Evolutionary conservation across 2,329 filamentous ascomycete genomes (phyloP), one percentile per base, ranked within the genome.

Genomic region (Ophiostoma sp.): DNA sequence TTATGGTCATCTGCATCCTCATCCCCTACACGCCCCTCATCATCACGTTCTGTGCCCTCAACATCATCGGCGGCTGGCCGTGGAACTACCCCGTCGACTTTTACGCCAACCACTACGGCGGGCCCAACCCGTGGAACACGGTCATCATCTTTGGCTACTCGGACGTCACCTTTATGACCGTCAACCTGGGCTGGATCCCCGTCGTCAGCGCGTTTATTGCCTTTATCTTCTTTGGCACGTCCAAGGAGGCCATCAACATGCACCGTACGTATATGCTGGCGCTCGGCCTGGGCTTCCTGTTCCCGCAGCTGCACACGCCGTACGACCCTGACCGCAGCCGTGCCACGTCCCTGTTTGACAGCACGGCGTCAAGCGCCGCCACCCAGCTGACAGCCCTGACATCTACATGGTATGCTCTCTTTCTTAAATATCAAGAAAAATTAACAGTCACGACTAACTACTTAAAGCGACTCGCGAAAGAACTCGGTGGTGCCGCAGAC

Each of bases 181-280:
- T 85, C 74, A 84, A 85, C 73, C 79, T 80, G 71, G 79, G 79
- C 69, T 88, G 84, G 77, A 79, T 87, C 27, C 73, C 80, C 31
- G 83, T 85, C 69, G 67, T 84, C 2, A 81, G 83, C 2, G 78
- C 80, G 4, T 74, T 84, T 0, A 79, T 82, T 66, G 80, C 87
- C 67, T 83, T 87, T 60, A 60, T 81, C 39, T 86, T 86, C 76
- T 88, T 87, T 70, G 86, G 86, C 65, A 81, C 81, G 71, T 86
- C 83, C n/a, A 80, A 80, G 35, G 85, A 87, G 39, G 83, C 84
- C 13, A 77, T 82, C 72, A 84, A 84, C 70, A 78, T 78, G 68
- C 87, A 87, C 75, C 79, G 84, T 27, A 68, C 72, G 1, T 73
- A 76, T 6, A 74, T 83, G 6, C 74, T 85, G 6, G 72, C 71